Conservation (phyloP, 1,284 basidiomycete species). For the Tilletiaria anomala region DNA sequence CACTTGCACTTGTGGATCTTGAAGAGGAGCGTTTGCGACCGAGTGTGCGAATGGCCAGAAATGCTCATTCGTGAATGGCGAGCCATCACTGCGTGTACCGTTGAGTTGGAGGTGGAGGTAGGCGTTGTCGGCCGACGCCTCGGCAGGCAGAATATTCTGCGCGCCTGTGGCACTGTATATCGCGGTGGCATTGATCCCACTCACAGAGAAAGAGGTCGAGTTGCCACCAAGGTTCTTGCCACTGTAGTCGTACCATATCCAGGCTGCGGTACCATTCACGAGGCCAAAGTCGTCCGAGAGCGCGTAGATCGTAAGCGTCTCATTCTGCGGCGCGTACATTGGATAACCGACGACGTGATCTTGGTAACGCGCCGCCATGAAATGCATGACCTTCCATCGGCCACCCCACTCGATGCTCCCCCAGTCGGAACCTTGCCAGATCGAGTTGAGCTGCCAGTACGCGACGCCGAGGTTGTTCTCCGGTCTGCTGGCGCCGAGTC, state of each 20-base stretch:
- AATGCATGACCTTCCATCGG: conserved; percentile 47
- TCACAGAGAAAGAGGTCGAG: conserved; percentile 43
- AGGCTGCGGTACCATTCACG: not conserved
- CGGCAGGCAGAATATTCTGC: conserved; percentile 36
- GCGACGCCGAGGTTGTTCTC: conserved; percentile 52
- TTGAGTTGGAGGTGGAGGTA: conserved; percentile 49
- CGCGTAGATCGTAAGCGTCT: conserved; percentile 46
- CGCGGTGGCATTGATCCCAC: conserved; percentile 47
- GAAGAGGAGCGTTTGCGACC: not conserved
- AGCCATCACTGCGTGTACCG: conserved; percentile 30
- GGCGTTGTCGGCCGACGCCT: conserved; percentile 43
- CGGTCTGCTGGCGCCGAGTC: conserved; percentile 49
- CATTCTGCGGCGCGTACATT: conserved; percentile 45
- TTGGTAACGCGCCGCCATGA: conserved; percentile 46
- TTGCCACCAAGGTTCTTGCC: conserved; percentile 44
- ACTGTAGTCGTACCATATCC: conserved; percentile 34
- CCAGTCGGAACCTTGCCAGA: conserved; percentile 55
- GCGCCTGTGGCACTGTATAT: conserved; percentile 38
- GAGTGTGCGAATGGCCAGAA: not conserved
- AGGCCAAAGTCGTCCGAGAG: conserved; percentile 17
- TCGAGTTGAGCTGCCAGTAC: conserved; percentile 55
- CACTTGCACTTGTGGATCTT: conserved; percentile 4
- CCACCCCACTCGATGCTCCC: conserved; percentile 51
- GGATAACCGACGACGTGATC: conserved; percentile 47
- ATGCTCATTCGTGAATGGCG: conserved; percentile 12